Conservation (phyloP, 768 basidiomycete species). For the Russula sp. region DNA sequence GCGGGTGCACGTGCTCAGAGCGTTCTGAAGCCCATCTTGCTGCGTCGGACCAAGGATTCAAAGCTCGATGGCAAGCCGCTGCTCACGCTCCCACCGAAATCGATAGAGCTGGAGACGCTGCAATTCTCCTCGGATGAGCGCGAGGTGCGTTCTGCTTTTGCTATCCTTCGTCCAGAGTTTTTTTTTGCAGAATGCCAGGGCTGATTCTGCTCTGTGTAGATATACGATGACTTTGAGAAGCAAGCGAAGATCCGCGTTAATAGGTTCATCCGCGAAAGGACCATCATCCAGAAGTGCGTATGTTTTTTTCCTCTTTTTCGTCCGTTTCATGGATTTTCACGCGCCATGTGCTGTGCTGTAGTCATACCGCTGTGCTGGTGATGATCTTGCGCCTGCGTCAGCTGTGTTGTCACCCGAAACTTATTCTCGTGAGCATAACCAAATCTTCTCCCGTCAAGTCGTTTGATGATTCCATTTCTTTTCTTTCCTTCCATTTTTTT, state of each 20-base stretch:
- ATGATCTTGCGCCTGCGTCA: slow-evolving; percentile 73
- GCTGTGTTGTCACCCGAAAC: slow-evolving; percentile 63
- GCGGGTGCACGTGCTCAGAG: slow-evolving; percentile 64
- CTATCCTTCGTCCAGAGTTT: too few species aligned
- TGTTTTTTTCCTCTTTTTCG: slow-evolving; percentile 24
- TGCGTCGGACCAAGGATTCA: slow-evolving; percentile 70
- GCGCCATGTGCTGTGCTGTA: slow-evolving; percentile 20
- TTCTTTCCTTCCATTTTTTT: too few species aligned
- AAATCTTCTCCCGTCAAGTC: background rate
- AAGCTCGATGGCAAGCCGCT: slow-evolving; percentile 60
- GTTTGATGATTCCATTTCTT: background rate
- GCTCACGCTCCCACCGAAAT: slow-evolving; percentile 53
- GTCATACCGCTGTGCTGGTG: slow-evolving; percentile 44
- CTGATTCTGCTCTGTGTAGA: slow-evolving; percentile 26
- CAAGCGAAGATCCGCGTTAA: slow-evolving; percentile 47
- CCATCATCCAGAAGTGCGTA: slow-evolving; percentile 62
- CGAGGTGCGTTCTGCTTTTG: slow-evolving; percentile 41
- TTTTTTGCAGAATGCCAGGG: too few species aligned
- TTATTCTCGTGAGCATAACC: slow-evolving; percentile 47
- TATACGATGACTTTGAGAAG: slow-evolving; percentile 54
- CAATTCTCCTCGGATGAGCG: slow-evolving; percentile 62
- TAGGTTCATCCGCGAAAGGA: slow-evolving; percentile 55
- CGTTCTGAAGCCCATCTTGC: slow-evolving; percentile 55
- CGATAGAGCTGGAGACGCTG: slow-evolving; percentile 50
- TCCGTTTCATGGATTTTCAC: background rate